phyloP scores from a whole-genome alignment of 495 filamentous ascomycete genomes.

The Hapsidospora chrysogenum region DNA sequence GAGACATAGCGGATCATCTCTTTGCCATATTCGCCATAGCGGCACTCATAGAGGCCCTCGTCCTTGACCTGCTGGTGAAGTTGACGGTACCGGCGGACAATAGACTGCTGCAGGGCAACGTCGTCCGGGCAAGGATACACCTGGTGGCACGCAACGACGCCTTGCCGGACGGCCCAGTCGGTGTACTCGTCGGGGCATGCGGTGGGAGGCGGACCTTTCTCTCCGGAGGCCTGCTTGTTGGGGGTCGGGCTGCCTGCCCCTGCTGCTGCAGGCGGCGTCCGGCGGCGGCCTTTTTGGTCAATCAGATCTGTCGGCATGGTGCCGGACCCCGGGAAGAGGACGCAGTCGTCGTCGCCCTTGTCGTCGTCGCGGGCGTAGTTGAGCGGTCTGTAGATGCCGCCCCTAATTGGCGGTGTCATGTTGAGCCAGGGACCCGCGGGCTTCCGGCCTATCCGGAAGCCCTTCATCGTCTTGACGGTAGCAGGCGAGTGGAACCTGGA shows the following conservation, averaged over 20 bases:
- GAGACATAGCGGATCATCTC: slow-evolving; percentile 21
- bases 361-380: slow-evolving; percentile 17
- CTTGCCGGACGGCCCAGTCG: slow-evolving; percentile 15
- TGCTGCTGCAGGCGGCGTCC: too few relatives aligned
- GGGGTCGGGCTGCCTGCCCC: too few relatives aligned
- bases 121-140: slow-evolving; percentile 25
- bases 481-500: slow-evolving; percentile 55
- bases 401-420: slow-evolving; percentile 69
- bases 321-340: slow-evolving; percentile 20
- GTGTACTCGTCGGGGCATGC: slow-evolving; percentile 14
- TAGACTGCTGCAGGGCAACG: slow-evolving; percentile 25
- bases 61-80: slow-evolving; percentile 23
- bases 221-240: slow-evolving; percentile 3
- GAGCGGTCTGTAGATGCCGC: slow-evolving; percentile 40
- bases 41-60: slow-evolving; percentile 24
- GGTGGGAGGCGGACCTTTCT: slow-evolving; percentile 10
- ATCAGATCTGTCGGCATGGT: slow-evolving; percentile 5
- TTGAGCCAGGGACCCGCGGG: slow-evolving; percentile 59
- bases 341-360: slow-evolving; percentile 17
- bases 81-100: slow-evolving; percentile 21
- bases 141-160: slow-evolving; percentile 14
- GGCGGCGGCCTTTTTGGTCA: not conserved
- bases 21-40: slow-evolving; percentile 25
- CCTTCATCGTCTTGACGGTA: slow-evolving; percentile 50
- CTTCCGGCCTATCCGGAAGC: slow-evolving; percentile 58